A percentile compares a stretch with the other conserved stretches of the same genome.
These are phyloP conservation scores for Sarocladiaceae sp. DNA, from an alignment of 2,329 filamentous ascomycete species.

Conservation along the genomic window DNA sequence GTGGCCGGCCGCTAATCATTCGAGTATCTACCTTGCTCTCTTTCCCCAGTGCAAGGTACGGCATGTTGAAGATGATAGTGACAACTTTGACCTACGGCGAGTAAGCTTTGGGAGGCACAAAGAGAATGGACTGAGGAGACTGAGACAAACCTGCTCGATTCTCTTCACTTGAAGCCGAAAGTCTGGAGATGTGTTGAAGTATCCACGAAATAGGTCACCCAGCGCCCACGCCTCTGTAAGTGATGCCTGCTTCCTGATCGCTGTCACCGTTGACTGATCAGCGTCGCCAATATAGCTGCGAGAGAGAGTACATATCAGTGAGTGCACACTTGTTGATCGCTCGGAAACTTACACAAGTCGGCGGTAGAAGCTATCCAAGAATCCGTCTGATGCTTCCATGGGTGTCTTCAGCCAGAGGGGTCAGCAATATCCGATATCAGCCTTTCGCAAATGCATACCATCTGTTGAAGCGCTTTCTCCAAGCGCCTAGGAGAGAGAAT, in stretches of 20 bases:
- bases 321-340: background rate
- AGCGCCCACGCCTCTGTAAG: background rate
- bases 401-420: background rate
- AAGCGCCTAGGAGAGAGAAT: background rate
- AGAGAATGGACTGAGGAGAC: too few relatives aligned
- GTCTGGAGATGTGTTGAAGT: background rate
- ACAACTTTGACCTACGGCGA: slow-evolving; percentile 4
- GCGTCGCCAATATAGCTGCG: slow-evolving; percentile 3
- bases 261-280: background rate
- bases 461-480: background rate
- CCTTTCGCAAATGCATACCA: too few relatives aligned
- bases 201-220: background rate
- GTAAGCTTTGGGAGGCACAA: too few relatives aligned
- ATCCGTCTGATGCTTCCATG: background rate
- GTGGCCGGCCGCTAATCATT: background rate
- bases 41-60: background rate
- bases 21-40: background rate
- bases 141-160: too few relatives aligned
- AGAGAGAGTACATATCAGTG: too few relatives aligned
- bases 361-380: background rate
- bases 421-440: background rate
- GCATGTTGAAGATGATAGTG: background rate
- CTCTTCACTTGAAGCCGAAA: background rate
- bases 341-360: slow-evolving; percentile 2
- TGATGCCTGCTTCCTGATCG: background rate